phyloP scores from a whole-genome alignment of 2,329 filamentous ascomycete genomes.

The Fusarium kyushuense region DNA sequence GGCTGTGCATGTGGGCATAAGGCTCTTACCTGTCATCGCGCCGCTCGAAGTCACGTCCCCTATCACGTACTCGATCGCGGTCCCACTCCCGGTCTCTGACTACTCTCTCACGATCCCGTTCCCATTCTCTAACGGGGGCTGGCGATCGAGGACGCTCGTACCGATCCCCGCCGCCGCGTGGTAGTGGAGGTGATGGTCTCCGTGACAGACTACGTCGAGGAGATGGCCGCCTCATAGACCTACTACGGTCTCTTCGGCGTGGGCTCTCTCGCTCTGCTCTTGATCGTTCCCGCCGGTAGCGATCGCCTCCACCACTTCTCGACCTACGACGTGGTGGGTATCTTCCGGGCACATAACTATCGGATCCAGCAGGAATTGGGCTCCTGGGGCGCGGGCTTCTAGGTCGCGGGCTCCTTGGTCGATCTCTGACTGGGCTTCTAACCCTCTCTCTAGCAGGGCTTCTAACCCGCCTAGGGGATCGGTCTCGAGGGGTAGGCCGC shows the following conservation, averaged over 20 bases:
- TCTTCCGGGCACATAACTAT: constrained; percentile 61
- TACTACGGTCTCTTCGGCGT: constrained; percentile 53
- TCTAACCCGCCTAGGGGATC: constrained; percentile 56
- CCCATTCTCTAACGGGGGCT: constrained; percentile 54
- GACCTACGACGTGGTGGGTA: constrained; percentile 58
- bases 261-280: constrained; percentile 56
- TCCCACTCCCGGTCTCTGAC: constrained; percentile 50
- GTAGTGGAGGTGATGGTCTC: constrained; percentile 51
- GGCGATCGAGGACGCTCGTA: constrained; percentile 57
- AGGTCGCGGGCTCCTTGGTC: constrained; percentile 53
- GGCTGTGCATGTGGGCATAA: not conserved
- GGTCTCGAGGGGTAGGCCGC: constrained; percentile 66
- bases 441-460: constrained; percentile 50
- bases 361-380: constrained; percentile 55
- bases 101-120: constrained; percentile 50
- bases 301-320: constrained; percentile 56
- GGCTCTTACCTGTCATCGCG: constrained; percentile 57
- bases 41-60: constrained; percentile 54
- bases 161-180: constrained; percentile 50
- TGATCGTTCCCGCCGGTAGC: constrained; percentile 58
- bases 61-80: constrained; percentile 49
- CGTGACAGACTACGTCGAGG: constrained; percentile 56
- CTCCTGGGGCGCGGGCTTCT: constrained; percentile 56
- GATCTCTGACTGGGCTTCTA: constrained; percentile 51
- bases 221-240: constrained; percentile 55